Percentiles rank a stretch among this genome's conserved stretches.
Evolutionary conservation across 805 yeast species (phyloP).

Genomic region (Candida ipomoeae): DNA sequence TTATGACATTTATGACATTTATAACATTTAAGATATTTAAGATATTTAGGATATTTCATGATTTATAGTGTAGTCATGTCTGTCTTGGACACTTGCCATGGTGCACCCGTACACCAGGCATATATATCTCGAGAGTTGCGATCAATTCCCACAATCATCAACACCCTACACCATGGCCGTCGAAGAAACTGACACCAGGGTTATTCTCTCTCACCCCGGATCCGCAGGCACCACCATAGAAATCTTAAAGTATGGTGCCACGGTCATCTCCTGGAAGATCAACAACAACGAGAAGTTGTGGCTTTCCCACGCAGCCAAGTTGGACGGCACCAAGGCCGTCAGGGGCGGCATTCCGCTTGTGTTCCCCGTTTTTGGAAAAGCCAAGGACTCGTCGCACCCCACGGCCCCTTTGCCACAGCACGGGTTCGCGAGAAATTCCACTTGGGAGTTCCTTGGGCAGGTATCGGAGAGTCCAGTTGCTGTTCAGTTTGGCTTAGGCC

Average conservation of each 20-base stretch:
- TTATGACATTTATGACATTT: no score
- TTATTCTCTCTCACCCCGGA: conserved; percentile 53
- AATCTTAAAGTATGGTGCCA: conserved; percentile 84
- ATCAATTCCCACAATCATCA: neutral
- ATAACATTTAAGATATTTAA: no score
- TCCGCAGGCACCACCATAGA: conserved; percentile 53
- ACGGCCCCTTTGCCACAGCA: conserved; percentile 83
- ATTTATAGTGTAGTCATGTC: no score
- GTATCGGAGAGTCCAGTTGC: conserved; percentile 58
- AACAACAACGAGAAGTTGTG: conserved; percentile 78
- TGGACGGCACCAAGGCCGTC: conserved; percentile 92
- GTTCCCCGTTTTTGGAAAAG: conserved; percentile 88
- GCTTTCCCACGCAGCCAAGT: conserved; percentile 69
- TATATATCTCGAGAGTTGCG: neutral
- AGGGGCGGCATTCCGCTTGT: conserved; percentile 97
- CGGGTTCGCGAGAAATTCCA: conserved; percentile 87
- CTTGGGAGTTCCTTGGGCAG: conserved; percentile 94
- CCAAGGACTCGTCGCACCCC: conserved; percentile 46
- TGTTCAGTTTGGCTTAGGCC: conserved; percentile 86
- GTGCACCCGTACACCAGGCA: conserved; percentile 1
- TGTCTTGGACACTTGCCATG: neutral
- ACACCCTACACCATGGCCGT: conserved; percentile 48
- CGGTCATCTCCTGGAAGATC: conserved; percentile 73
- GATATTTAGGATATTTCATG: no score
- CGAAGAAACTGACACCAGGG: conserved; percentile 61